Conservation (phyloP, 495 filamentous ascomycete genomes). For the Penicillium simplicissimum region DNA sequence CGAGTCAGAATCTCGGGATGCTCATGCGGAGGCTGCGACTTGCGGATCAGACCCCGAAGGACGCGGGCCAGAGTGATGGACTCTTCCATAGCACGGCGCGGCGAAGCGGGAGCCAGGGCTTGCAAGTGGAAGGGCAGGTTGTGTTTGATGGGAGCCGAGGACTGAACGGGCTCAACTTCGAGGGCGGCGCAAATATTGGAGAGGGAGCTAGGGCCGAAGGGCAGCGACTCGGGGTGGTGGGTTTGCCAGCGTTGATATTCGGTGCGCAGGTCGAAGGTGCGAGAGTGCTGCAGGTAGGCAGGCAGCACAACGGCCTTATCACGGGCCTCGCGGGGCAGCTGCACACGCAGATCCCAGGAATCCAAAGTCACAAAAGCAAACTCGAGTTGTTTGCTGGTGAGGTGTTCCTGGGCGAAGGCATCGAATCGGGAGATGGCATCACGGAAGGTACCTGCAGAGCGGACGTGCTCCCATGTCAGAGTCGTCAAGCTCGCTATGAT, state of each 20-base stretch:
- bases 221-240: conserved; percentile 94
- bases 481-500: conserved; percentile 88
- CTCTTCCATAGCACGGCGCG: conserved; percentile 95
- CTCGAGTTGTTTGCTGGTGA: conserved; percentile 81
- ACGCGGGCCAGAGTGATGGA: conserved; percentile 91
- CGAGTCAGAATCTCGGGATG: conserved; percentile 91
- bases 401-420: conserved; percentile 83
- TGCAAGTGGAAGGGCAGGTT: conserved; percentile 98
- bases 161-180: conserved; percentile 94
- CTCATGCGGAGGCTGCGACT: conserved; percentile 90
- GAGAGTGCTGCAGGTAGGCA: conserved; percentile 95
- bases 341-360: conserved; percentile 97
- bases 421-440: conserved; percentile 96
- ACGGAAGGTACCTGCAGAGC: conserved; percentile 92
- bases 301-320: conserved; percentile 97
- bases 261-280: conserved; percentile 92
- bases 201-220: conserved; percentile 91
- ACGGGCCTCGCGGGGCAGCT: conserved; percentile 93
- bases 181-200: conserved; percentile 97
- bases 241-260: conserved; percentile 99
- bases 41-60: conserved; percentile 85
- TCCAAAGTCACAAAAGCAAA: conserved; percentile 98
- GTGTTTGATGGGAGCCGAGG: conserved; percentile 96
- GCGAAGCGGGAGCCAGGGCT: conserved; percentile 93
- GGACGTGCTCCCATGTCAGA: conserved; percentile 97